phyloP scores from a whole-genome alignment of 192 early-diverging fungal species.

The Anaeromyces robustus region DNA sequence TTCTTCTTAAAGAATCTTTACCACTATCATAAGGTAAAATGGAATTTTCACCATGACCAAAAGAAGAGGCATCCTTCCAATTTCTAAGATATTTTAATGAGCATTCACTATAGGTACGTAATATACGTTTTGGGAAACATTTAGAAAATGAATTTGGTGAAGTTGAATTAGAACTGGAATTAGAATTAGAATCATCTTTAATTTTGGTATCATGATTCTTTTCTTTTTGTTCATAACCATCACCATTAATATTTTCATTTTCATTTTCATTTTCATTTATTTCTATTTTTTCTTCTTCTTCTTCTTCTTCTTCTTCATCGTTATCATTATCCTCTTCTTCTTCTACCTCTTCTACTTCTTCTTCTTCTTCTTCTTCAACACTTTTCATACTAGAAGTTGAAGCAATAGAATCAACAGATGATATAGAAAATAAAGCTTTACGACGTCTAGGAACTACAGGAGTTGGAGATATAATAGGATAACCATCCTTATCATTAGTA shows the following conservation, averaged over 20 bases:
- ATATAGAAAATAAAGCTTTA: neutral
- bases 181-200: neutral
- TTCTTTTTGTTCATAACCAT: too few relatives aligned
- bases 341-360: too few relatives aligned
- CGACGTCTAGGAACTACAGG: neutral
- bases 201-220: neutral
- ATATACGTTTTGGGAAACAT: neutral
- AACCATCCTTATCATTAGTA: neutral
- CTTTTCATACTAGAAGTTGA: neutral
- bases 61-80: neutral
- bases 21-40: neutral
- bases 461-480: neutral
- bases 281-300: too few relatives aligned
- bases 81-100: neutral
- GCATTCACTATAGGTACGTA: neutral
- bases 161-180: neutral
- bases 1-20: constrained; percentile 44
- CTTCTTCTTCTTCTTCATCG: too few relatives aligned
- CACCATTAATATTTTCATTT: too few relatives aligned
- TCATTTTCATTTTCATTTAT: too few relatives aligned
- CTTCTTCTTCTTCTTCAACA: neutral
- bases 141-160: neutral
- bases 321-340: too few relatives aligned
- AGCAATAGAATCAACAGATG: neutral
- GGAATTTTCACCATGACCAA: neutral